Conservation (phyloP, 257 asterid genomes). For the Capsicum rhomboideum region DNA sequence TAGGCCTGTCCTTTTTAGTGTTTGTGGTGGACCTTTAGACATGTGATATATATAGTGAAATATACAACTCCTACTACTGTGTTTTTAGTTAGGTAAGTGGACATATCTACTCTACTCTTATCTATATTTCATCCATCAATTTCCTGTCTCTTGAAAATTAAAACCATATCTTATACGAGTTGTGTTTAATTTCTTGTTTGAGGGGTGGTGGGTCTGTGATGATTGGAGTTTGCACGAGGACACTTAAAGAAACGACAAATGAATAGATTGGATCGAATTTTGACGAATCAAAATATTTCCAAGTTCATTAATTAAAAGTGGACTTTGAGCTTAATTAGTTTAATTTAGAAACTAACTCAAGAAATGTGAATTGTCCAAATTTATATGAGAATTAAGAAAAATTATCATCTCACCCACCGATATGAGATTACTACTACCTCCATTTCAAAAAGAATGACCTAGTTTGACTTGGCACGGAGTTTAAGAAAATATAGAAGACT, state of each 20-base stretch:
- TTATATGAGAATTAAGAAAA: too few relatives aligned
- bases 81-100: slow-evolving; percentile 8
- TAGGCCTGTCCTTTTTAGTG: not conserved
- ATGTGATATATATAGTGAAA: not conserved
- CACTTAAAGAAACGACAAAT: not conserved
- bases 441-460: too few relatives aligned
- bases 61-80: not conserved
- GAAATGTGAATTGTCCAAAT: not conserved
- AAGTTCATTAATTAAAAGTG: not conserved
- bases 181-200: not conserved
- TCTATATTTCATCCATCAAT: not conserved
- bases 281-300: not conserved
- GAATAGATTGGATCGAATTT: not conserved
- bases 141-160: not conserved
- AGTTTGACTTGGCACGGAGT: too few relatives aligned
- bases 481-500: too few relatives aligned
- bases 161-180: not conserved
- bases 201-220: not conserved
- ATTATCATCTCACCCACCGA: not conserved
- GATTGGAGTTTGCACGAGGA: not conserved
- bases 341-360: not conserved
- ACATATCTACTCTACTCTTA: slow-evolving; percentile 7
- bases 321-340: not conserved
- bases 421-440: not conserved
- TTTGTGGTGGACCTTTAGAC: not conserved